A percentile compares a stretch with the other conserved stretches of the same genome.
These are phyloP conservation scores for Gyrodon lividus DNA, from an alignment of 768 basidiomycete genomes.

Conservation along the genomic window DNA sequence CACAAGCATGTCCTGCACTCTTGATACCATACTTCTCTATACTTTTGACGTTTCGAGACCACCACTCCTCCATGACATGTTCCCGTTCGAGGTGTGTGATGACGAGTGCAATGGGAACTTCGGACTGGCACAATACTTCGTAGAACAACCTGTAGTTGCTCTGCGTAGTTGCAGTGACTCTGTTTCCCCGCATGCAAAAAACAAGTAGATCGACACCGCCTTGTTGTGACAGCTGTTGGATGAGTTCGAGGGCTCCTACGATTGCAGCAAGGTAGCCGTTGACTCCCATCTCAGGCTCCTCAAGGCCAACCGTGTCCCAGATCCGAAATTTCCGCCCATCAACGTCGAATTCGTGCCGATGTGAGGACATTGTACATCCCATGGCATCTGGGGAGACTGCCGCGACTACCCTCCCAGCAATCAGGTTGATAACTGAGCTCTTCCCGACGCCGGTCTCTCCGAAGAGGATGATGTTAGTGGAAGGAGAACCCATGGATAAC, in stretches of 20 bases:
- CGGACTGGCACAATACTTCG: constrained; percentile 39
- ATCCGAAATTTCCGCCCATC: constrained; percentile 16
- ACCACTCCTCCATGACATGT: constrained; percentile 34
- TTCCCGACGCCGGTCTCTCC: constrained; percentile 43
- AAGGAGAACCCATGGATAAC: constrained; percentile 12
- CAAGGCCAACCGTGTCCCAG: constrained; percentile 38
- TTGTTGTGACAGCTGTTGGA: constrained; percentile 26
- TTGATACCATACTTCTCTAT: constrained; percentile 28
- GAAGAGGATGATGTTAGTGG: constrained; percentile 42
- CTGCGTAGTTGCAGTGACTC: constrained; percentile 37
- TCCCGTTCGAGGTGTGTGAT: constrained; percentile 43
- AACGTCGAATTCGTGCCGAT: constrained; percentile 26
- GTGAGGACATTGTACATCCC: constrained; percentile 39
- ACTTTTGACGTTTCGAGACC: constrained; percentile 26
- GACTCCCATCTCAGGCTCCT: constrained; percentile 28
- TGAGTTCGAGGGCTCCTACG: constrained; percentile 31
- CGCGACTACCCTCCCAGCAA: constrained; percentile 26
- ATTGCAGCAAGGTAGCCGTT: constrained; percentile 29
- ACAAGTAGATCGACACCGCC: constrained; percentile 43
- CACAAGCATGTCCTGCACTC: constrained; percentile 33
- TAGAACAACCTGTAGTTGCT: constrained; percentile 43
- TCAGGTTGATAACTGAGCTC: constrained; percentile 35
- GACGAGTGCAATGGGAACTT: constrained; percentile 31
- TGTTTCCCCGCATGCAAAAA: constrained; percentile 42
- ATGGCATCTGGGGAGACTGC: constrained; percentile 25